These are phyloP conservation scores for Tritrichomonas foetus DNA, from an alignment of 208 protist species.

Conservation along the genomic window DNA sequence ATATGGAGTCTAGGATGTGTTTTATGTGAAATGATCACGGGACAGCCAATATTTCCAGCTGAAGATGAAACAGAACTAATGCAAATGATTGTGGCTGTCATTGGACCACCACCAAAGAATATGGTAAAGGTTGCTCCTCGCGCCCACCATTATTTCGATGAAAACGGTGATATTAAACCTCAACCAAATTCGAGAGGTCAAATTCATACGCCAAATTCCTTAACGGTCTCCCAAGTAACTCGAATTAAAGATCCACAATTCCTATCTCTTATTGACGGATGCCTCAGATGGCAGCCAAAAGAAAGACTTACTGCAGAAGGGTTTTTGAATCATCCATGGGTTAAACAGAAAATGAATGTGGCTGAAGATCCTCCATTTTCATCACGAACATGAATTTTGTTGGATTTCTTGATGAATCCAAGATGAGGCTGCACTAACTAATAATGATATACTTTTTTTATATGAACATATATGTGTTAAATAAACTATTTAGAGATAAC, in stretches of 20 bases:
- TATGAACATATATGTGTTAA: no score
- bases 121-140: background rate
- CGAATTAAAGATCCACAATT: background rate
- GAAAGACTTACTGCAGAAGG: slow-evolving; percentile 34
- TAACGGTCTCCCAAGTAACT: background rate
- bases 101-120: slow-evolving; percentile 45
- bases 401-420: no score
- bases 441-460: no score
- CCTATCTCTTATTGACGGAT: slow-evolving; percentile 41
- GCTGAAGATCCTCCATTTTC: no score
- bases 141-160: background rate
- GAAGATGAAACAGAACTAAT: slow-evolving; percentile 47
- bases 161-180: background rate
- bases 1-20: slow-evolving; percentile 97
- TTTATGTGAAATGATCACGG: slow-evolving; percentile 91
- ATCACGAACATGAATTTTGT: no score
- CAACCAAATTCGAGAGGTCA: background rate
- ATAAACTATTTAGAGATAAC: no score
- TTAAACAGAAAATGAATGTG: background rate
- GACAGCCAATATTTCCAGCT: slow-evolving; percentile 54
- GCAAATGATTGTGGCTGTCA: slow-evolving; percentile 40
- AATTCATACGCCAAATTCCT: background rate
- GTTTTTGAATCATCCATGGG: slow-evolving; percentile 40
- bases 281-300: slow-evolving; percentile 40
- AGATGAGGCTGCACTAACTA: no score